A percentile compares a stretch with the other conserved stretches of the same genome.
Evolutionary conservation across 352 stramenopile genomes (phyloP).

Genomic region (Phytophthora sojae): DNA sequence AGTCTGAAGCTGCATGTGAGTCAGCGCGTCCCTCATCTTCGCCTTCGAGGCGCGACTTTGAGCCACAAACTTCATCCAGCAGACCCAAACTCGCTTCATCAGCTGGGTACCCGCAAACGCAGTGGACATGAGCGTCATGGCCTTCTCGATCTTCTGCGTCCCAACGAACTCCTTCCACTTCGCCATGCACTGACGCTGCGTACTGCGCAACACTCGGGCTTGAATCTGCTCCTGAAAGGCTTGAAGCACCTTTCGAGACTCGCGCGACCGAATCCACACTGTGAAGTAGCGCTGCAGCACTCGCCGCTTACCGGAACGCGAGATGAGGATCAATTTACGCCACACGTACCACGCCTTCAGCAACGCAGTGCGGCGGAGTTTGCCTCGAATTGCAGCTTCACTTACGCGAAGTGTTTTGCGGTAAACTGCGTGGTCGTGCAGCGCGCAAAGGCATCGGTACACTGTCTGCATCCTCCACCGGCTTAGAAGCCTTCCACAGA

Average conservation of each 20-base stretch:
- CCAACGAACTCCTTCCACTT: conserved; percentile 44
- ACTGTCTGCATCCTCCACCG: conserved; percentile 51
- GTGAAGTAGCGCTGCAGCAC: conserved; percentile 34
- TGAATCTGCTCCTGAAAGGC: conserved; percentile 38
- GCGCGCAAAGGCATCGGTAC: conserved; percentile 46
- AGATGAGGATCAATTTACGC: conserved; percentile 49
- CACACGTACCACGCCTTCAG: conserved; percentile 45
- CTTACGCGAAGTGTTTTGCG: conserved; percentile 11
- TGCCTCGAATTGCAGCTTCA: conserved; percentile 11
- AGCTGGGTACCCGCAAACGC: conserved; percentile 31
- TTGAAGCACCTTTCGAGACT: conserved; percentile 17
- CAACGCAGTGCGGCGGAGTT: conserved; percentile 6
- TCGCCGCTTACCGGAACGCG: conserved; percentile 22
- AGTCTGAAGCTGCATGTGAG: conserved; percentile 34
- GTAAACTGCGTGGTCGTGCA: conserved; percentile 11
- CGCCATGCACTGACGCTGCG: conserved; percentile 22
- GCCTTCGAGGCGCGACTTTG: conserved; percentile 16
- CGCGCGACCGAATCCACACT: conserved; percentile 27
- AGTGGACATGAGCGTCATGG: conserved; percentile 37
- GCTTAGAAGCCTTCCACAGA: conserved; percentile 36
- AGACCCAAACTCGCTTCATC: conserved; percentile 24
- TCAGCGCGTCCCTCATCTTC: conserved; percentile 34
- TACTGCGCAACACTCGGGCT: conserved; percentile 19
- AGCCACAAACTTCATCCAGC: conserved; percentile 31
- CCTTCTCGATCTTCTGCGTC: conserved; percentile 38